These are phyloP conservation scores for Fraxinus cuspidata DNA, from an alignment of 257 asterid species.

Conservation along the genomic window DNA sequence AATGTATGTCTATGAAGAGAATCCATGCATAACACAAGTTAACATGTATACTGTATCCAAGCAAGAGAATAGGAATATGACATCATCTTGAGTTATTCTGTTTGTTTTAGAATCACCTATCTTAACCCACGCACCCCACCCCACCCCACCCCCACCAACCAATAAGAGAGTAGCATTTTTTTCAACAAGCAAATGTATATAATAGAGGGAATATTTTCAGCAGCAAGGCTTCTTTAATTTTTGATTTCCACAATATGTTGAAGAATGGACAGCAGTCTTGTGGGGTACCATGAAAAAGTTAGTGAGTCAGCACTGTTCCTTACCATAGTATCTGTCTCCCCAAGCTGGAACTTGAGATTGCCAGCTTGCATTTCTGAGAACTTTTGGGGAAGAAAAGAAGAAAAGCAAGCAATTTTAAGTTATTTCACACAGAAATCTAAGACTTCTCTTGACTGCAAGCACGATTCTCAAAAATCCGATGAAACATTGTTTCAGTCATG, in stretches of 20 bases:
- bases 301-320: slow-evolving; percentile 47
- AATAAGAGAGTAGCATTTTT: not conserved
- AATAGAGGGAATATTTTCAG: slow-evolving; percentile 13
- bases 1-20: slow-evolving; percentile 23
- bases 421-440: not conserved
- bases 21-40: slow-evolving; percentile 30
- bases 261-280: slow-evolving; percentile 35
- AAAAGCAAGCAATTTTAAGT: slow-evolving; percentile 1
- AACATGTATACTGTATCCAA: slow-evolving; percentile 19
- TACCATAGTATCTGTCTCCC: slow-evolving; percentile 28
- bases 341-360: slow-evolving; percentile 26
- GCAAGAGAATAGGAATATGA: slow-evolving; percentile 26
- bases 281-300: slow-evolving; percentile 44
- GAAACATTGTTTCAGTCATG: slow-evolving; percentile 31
- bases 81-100: slow-evolving; percentile 32
- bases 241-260: slow-evolving; percentile 22
- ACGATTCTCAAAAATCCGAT: not conserved
- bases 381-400: slow-evolving; percentile 11
- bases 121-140: slow-evolving; percentile 1
- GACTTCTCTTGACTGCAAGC: not conserved
- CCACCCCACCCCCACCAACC: slow-evolving; percentile 2
- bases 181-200: not conserved
- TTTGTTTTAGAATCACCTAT: slow-evolving; percentile 20
- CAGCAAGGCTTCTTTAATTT: slow-evolving; percentile 1
- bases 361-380: slow-evolving; percentile 24